These are phyloP conservation scores for Candida sakaeoensis DNA, from an alignment of 805 yeast genomes.

Conservation along the genomic window DNA sequence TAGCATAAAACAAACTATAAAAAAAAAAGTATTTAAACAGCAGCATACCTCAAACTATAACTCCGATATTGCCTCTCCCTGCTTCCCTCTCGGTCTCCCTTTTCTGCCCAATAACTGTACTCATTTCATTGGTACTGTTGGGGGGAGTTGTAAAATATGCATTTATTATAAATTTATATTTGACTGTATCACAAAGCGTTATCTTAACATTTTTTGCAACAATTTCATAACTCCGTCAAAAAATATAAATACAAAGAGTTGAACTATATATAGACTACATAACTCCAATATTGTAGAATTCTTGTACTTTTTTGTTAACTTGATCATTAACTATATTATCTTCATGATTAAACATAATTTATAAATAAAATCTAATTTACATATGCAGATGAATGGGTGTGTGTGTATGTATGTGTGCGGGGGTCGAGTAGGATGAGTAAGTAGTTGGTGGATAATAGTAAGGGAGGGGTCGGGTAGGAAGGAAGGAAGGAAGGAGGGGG, in stretches of 20 bases:
- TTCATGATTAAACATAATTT: slow-evolving; percentile 2
- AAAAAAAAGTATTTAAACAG: background rate
- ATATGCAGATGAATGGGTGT: slow-evolving; percentile 1
- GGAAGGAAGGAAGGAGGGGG: too few relatives aligned
- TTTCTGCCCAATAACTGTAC: too few relatives aligned
- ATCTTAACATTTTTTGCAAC: background rate
- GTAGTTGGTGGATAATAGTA: too few relatives aligned
- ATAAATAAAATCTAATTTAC: slow-evolving; percentile 6
- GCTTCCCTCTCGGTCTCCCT: too few relatives aligned
- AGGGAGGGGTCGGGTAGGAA: too few relatives aligned
- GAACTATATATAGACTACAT: background rate
- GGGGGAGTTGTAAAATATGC: too few relatives aligned
- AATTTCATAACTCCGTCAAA: background rate
- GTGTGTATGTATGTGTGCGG: too few relatives aligned
- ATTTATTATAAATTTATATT: too few relatives aligned
- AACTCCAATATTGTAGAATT: background rate
- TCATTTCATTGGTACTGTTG: too few relatives aligned
- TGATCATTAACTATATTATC: background rate
- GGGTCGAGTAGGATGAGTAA: background rate
- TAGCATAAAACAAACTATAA: background rate
- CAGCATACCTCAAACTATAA: slow-evolving; percentile 1
- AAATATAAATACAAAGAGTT: background rate
- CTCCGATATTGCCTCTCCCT: background rate
- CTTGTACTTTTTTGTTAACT: background rate
- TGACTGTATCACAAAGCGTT: background rate